Evolutionary conservation across 306 rosid species (phyloP).

Genomic region (Vicia faba): DNA sequence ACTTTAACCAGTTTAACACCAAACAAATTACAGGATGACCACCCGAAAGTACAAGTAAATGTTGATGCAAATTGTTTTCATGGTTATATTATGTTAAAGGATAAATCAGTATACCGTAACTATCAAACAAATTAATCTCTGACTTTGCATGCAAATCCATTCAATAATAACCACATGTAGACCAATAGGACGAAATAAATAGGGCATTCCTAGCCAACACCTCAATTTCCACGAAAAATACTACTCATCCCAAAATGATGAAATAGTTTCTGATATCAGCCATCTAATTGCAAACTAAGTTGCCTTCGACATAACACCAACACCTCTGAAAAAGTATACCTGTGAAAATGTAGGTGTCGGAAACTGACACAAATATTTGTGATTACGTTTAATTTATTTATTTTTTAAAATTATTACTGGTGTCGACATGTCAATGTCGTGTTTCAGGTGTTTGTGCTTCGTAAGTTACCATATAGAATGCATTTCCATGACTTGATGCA

Average conservation of each 20-base stretch:
- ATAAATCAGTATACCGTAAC: neutral
- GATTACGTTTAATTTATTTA: too few species aligned
- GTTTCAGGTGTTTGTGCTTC: too few species aligned
- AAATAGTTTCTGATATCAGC: slow-evolving; percentile 4
- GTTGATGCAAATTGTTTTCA: slow-evolving; percentile 6
- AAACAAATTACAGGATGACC: slow-evolving; percentile 14
- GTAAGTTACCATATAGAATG: neutral
- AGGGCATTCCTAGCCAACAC: slow-evolving; percentile 13
- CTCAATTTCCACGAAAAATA: neutral
- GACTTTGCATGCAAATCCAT: slow-evolving; percentile 22
- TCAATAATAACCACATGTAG: neutral
- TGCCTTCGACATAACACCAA: too few species aligned
- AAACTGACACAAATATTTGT: too few species aligned
- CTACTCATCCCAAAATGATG: slow-evolving; percentile 9
- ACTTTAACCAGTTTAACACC: slow-evolving; percentile 10
- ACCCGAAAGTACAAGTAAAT: slow-evolving; percentile 7
- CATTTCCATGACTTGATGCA: slow-evolving; percentile 5
- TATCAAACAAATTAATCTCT: slow-evolving; percentile 3
- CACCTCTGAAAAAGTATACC: too few species aligned
- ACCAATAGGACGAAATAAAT: neutral
- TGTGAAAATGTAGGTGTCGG: too few species aligned
- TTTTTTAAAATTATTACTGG: too few species aligned
- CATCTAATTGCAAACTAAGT: neutral
- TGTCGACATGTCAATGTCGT: too few species aligned
- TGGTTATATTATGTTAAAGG: slow-evolving; percentile 27